Conservation (phyloP, 129 eudicot genomes). For the Solidago caesia region DNA sequence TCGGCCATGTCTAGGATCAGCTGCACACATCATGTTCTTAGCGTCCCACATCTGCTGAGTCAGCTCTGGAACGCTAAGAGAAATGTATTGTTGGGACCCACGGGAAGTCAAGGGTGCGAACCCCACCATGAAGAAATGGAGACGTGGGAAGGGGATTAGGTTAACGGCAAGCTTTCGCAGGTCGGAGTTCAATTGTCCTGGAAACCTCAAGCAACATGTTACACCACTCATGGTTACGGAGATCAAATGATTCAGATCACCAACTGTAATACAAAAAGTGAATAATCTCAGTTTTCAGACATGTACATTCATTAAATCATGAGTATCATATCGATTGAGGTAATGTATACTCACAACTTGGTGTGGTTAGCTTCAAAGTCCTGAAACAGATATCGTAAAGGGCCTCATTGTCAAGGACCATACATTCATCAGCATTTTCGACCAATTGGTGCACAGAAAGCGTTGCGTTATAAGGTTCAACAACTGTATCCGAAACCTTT, state of each 20-base stretch:
- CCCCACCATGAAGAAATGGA: conserved; percentile 95
- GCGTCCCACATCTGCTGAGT: conserved; percentile 98
- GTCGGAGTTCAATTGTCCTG: conserved; percentile 84
- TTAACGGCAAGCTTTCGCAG: conserved; percentile 83
- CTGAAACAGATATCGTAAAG: conserved; percentile 85
- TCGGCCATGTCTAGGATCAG: conserved; percentile 83
- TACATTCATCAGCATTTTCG: conserved; percentile 90
- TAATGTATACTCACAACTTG: conserved; percentile 70
- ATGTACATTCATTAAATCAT: neutral
- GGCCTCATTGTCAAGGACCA: conserved; percentile 92
- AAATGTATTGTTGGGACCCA: conserved; percentile 81
- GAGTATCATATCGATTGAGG: neutral
- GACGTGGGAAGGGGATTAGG: conserved; percentile 84
- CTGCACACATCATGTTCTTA: conserved; percentile 97
- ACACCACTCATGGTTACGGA: conserved; percentile 95
- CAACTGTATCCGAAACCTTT: conserved; percentile 89
- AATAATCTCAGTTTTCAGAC: neutral
- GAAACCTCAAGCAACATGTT: conserved; percentile 81
- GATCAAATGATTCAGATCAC: conserved; percentile 85
- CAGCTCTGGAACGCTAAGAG: conserved; percentile 87
- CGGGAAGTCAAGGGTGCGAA: conserved; percentile 90
- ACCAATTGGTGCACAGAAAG: conserved; percentile 90
- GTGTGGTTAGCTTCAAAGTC: conserved; percentile 92
- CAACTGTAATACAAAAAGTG: conserved; percentile 44
- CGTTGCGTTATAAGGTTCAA: conserved; percentile 90